Base-by-base conservation (phyloP, 805 yeast species). In the Alloascoidea hylecoeti region DNA sequence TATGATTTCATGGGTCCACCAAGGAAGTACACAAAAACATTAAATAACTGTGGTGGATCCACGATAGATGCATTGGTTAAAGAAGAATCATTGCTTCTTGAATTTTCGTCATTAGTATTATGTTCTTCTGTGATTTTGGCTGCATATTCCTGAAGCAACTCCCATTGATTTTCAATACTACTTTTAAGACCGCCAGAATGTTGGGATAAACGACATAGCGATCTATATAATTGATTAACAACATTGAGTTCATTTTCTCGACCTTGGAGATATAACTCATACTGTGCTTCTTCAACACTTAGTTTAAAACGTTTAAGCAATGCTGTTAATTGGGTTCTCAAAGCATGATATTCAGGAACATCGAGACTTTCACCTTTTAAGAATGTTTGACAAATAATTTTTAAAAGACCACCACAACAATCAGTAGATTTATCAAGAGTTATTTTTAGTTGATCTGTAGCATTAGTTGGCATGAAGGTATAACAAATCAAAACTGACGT, bases 1-100 rank as follows among this genome's bases (percentile, higher is more conserved):
- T 76, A 74, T 1, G 84, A 73, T 49, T 72, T 72, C 52, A 78
- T 64, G 0, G 88, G 75, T 0, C 94, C 92, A 0, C 86, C 84
- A 35, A 82, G 57, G 46, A 78, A 66, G 44, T 67, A 68, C 1
- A 78, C 75, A 51, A 82, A 82, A 27, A 77, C 49, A 39, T 76
- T 76, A 50, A 80, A 79, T 15, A 81, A 57, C 48, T 75, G 73
- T 32, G 46, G 50, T 32, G 57, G 51, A 33, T 46, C 55, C 32
- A 49, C 47, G n/a, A n/a, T n/a, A n/a, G n/a, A n/a, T n/a, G n/a
- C n/a, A n/a, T n/a, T n/a, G n/a, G n/a, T n/a, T n/a, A n/a, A n/a
- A n/a, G n/a, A n/a, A 15, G 51, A 57, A 4, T 15, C 36, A 13
- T 5, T 3, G 5, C 17, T n/a, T 23, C 30, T 23, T 9, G 30